Percentiles rank a stretch among this genome's conserved stretches.
Evolutionary conservation across 2,329 filamentous ascomycete genomes (phyloP).

Genomic region (Metarhizium brunneum): DNA sequence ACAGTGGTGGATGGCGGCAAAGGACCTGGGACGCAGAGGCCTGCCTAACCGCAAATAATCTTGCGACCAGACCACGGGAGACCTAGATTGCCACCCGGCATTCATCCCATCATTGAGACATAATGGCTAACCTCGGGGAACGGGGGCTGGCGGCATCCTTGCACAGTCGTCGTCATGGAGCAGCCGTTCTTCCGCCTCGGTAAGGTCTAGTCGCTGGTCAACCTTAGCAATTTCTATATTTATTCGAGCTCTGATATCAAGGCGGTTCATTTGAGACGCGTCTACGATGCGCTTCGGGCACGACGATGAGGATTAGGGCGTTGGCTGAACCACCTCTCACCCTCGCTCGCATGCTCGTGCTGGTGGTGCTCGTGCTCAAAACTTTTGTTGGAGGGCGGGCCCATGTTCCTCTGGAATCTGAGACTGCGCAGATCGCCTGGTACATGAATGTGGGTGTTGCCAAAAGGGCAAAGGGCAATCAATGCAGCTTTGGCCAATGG

Average conservation of each 20-base stretch:
- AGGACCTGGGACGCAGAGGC: too few relatives aligned
- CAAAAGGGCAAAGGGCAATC: neutral
- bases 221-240: neutral
- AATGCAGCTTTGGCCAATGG: neutral
- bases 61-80: neutral
- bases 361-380: neutral
- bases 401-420: slow-evolving; percentile 16
- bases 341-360: neutral
- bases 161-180: too few relatives aligned
- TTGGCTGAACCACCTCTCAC: neutral
- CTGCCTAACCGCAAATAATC: neutral
- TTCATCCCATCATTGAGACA: neutral
- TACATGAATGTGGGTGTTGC: neutral
- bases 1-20: too few relatives aligned
- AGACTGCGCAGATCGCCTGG: slow-evolving; percentile 25
- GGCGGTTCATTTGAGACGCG: neutral
- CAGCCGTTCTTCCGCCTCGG: too few relatives aligned
- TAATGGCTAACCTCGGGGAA: too few relatives aligned
- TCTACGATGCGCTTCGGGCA: neutral
- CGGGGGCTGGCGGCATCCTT: too few relatives aligned
- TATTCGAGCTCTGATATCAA: neutral
- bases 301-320: neutral
- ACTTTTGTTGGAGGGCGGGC: neutral
- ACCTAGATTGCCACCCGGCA: neutral
- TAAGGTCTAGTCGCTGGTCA: neutral